Conservation (phyloP, 169 alveolate genomes). For the Eimeria acervulina region DNA sequence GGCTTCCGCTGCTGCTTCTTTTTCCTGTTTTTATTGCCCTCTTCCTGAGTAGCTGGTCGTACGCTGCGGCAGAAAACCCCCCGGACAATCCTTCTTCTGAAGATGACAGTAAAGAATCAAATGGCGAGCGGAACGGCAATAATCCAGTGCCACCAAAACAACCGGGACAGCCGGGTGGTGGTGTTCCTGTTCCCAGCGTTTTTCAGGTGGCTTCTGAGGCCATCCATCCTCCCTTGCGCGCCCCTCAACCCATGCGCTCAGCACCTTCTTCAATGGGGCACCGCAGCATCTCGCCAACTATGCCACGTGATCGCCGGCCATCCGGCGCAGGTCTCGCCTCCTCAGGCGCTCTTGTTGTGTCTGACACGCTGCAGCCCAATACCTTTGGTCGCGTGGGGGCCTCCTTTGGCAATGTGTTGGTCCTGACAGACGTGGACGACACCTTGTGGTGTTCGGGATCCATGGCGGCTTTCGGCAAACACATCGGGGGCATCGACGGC, state of each 20-base stretch:
- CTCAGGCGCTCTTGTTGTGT: constrained; percentile 21
- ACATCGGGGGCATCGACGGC: constrained; percentile 76
- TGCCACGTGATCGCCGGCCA: neutral
- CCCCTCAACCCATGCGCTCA: neutral
- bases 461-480: constrained; percentile 50
- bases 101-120: constrained; percentile 4
- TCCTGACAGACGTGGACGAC: constrained; percentile 78
- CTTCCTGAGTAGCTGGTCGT: neutral
- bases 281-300: constrained; percentile 37
- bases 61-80: neutral
- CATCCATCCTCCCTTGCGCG: neutral
- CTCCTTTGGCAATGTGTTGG: constrained; percentile 12
- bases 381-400: constrained; percentile 65
- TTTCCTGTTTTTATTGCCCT: neutral
- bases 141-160: constrained; percentile 15
- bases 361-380: constrained; percentile 11
- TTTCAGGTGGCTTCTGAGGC: constrained; percentile 43
- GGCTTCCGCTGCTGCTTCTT: constrained; percentile 16
- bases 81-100: constrained; percentile 17
- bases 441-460: constrained; percentile 82
- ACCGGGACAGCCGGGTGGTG: constrained; percentile 48
- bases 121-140: neutral
- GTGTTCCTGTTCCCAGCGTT: constrained; percentile 64
- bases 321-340: neutral
- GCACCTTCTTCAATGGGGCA: constrained; percentile 27